A percentile compares a stretch with the other conserved stretches of the same genome.
Evolutionary conservation across 2,329 filamentous ascomycete genomes (phyloP).

Genomic region (Aureobasidium sp.): DNA sequence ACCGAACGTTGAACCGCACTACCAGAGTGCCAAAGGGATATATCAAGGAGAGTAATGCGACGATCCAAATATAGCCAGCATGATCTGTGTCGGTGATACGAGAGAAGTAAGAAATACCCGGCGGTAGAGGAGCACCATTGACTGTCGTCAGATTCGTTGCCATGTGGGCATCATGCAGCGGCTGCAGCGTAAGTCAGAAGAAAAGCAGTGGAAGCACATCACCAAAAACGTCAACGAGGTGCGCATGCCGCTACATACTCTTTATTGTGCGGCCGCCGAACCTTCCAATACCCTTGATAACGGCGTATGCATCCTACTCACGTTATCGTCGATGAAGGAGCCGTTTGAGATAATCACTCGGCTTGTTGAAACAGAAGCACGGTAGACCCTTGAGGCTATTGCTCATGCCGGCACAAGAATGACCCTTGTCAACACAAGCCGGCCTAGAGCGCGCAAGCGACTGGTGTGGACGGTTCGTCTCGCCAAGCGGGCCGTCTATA

Average conservation of each 20-base stretch:
- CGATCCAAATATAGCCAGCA: constrained; percentile 14
- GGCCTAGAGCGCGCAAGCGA: neutral
- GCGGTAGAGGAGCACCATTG: constrained; percentile 8
- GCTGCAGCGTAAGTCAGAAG: neutral
- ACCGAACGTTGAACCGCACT: constrained; percentile 3
- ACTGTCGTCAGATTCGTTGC: constrained; percentile 1
- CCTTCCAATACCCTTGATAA: neutral
- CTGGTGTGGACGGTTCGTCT: neutral
- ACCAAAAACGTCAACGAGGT: neutral
- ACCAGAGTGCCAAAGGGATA: constrained; percentile 5
- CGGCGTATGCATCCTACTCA: neutral
- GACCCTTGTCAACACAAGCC: neutral
- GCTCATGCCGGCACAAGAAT: neutral
- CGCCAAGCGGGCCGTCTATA: neutral
- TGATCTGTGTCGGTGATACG: constrained; percentile 15
- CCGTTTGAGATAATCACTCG: neutral
- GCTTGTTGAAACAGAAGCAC: neutral
- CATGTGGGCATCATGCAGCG: neutral
- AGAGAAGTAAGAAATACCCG: constrained; percentile 14
- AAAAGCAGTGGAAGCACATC: neutral
- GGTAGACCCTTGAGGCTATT: neutral
- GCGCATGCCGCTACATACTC: neutral
- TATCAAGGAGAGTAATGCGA: constrained; percentile 11
- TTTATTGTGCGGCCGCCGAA: neutral
- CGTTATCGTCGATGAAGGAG: neutral